Evolutionary conservation across 2,329 filamentous ascomycete genomes (phyloP).

Genomic region (Monosporascus sp.): DNA sequence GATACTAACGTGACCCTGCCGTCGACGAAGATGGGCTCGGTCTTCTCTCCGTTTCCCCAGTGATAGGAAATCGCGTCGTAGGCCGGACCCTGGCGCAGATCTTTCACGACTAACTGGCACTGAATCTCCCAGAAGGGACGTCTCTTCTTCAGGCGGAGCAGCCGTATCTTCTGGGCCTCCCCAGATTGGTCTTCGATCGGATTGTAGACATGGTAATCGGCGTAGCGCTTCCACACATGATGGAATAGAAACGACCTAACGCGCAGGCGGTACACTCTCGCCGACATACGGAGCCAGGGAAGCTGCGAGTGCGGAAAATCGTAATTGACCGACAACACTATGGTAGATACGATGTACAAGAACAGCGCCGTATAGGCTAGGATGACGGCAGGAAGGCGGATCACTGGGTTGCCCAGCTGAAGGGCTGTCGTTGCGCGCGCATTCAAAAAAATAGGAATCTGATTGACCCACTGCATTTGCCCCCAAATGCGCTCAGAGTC

Average conservation of each 20-base stretch:
- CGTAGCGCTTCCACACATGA: not conserved
- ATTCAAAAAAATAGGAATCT: not conserved
- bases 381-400: not conserved
- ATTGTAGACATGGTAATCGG: not conserved
- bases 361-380: not conserved
- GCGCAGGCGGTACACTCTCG: not conserved
- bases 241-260: not conserved
- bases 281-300: not conserved
- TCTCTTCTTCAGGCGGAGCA: not conserved
- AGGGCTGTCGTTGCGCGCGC: not conserved
- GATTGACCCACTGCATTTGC: not conserved
- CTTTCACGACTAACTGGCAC: not conserved
- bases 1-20: conserved; percentile 1
- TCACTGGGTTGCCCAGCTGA: not conserved
- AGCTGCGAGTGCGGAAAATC: not conserved
- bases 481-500: not conserved
- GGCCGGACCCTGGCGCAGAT: not conserved
- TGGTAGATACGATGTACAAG: not conserved
- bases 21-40: conserved; percentile 1
- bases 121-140: not conserved
- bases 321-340: not conserved
- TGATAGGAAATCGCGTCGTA: not conserved
- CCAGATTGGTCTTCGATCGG: not conserved
- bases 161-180: not conserved
- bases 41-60: not conserved